phyloP scores from a whole-genome alignment of 352 stramenopile genomes.

The Phytophthora citrophthora region DNA sequence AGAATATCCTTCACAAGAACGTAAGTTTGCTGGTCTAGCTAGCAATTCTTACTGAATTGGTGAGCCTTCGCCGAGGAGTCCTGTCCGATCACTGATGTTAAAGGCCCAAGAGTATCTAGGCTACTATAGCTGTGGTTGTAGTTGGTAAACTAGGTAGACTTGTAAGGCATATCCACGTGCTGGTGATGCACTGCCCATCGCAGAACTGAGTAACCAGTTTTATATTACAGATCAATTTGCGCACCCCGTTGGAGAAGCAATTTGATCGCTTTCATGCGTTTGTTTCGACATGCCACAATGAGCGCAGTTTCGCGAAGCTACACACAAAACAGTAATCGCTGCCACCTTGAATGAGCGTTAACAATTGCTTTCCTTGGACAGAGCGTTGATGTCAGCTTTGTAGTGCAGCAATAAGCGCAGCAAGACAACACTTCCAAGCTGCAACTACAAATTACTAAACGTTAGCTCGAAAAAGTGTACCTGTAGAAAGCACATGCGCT shows the following conservation, averaged over 20 bases:
- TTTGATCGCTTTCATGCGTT: conserved; percentile 35
- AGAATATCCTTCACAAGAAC: too few species aligned
- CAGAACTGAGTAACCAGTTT: conserved; percentile 52
- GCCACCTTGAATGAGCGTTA: background rate
- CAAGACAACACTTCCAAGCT: conserved; percentile 56
- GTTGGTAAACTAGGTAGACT: too few species aligned
- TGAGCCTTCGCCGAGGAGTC: too few species aligned
- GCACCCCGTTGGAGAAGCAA: conserved; percentile 56
- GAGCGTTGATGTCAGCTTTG: conserved; percentile 64
- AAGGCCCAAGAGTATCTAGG: too few species aligned
- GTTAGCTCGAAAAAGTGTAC: background rate
- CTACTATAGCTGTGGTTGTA: too few species aligned
- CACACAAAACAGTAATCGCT: conserved; percentile 4
- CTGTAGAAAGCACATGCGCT: background rate
- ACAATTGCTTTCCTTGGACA: conserved; percentile 38
- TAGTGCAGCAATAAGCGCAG: conserved; percentile 61
- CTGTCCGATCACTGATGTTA: too few species aligned
- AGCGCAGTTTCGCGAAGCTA: conserved; percentile 61
- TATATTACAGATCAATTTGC: conserved; percentile 47
- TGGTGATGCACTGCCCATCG: conserved; percentile 55
- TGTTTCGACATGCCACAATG: conserved; percentile 60
- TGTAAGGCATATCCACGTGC: conserved; percentile 40
- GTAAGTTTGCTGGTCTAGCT: too few species aligned
- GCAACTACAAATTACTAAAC: background rate
- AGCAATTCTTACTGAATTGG: too few species aligned